A percentile compares a stretch with the other conserved stretches of the same genome.
Conservation (phyloP, 371 early-diverging fungal genomes). For the Catenaria anguillulae region DNA sequence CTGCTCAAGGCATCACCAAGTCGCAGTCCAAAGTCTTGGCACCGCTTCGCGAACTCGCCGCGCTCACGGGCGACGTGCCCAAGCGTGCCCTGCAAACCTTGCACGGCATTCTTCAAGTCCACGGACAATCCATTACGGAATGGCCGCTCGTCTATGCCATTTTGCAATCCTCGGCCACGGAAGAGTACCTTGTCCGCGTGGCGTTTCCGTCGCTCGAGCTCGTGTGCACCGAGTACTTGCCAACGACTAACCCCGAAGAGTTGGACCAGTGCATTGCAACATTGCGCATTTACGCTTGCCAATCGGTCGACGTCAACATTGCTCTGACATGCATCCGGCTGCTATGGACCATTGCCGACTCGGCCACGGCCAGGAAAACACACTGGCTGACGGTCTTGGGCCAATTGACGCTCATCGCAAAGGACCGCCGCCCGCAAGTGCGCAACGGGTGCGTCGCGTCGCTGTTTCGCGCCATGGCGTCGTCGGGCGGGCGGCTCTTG, state of each 20-base stretch:
- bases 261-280: slow-evolving; percentile 69
- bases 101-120: neutral
- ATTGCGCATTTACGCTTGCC: slow-evolving; percentile 63
- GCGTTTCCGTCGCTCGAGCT: slow-evolving; percentile 87
- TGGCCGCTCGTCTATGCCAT: slow-evolving; percentile 5
- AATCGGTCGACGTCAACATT: slow-evolving; percentile 84
- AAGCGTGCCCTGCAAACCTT: slow-evolving; percentile 5
- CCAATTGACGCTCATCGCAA: slow-evolving; percentile 64
- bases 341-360: slow-evolving; percentile 72
- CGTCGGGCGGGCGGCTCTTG: slow-evolving; percentile 58
- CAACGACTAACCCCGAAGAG: slow-evolving; percentile 50
- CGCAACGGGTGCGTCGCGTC: slow-evolving; percentile 89
- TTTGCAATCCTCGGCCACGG: neutral
- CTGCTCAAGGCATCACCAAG: slow-evolving; percentile 44
- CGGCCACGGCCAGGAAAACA: neutral
- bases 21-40: slow-evolving; percentile 36
- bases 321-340: slow-evolving; percentile 81
- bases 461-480: slow-evolving; percentile 76
- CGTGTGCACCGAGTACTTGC: slow-evolving; percentile 88
- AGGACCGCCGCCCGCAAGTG: slow-evolving; percentile 80
- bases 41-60: slow-evolving; percentile 19
- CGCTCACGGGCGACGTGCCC: slow-evolving; percentile 4
- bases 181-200: slow-evolving; percentile 43
- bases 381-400: slow-evolving; percentile 69
- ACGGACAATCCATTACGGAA: slow-evolving; percentile 4